Conservation (phyloP, 2,329 filamentous ascomycete genomes). For the Pseudocercospora vitis region DNA sequence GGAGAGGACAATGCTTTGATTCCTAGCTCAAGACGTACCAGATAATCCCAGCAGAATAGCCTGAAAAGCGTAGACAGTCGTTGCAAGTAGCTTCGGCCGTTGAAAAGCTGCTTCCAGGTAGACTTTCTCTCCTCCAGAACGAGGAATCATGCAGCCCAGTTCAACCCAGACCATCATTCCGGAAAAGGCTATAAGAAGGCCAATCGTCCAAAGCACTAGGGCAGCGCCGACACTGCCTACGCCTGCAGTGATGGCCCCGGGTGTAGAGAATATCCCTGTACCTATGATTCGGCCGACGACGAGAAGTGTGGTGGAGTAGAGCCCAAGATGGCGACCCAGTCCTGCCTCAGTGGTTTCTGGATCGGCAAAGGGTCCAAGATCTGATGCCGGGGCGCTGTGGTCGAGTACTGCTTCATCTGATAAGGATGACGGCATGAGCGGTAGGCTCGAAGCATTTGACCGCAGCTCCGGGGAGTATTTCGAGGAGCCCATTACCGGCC, state of each 20-base stretch:
- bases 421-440: background rate
- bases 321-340: constrained; percentile 20
- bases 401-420: background rate
- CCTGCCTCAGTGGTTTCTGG: background rate
- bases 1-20: background rate
- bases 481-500: background rate
- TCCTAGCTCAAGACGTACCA: constrained; percentile 22
- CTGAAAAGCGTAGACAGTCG: constrained; percentile 64
- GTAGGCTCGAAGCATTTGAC: background rate
- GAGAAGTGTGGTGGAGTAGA: constrained; percentile 22
- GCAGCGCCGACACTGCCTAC: constrained; percentile 63
- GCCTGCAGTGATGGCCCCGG: constrained; percentile 11
- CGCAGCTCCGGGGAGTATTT: background rate
- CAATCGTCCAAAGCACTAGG: constrained; percentile 65
- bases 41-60: constrained; percentile 62
- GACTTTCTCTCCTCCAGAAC: constrained; percentile 64
- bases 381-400: background rate
- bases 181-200: constrained; percentile 58
- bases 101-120: constrained; percentile 69
- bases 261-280: constrained; percentile 20
- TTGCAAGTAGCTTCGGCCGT: constrained; percentile 62
- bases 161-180: constrained; percentile 63
- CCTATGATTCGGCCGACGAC: constrained; percentile 23
- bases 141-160: constrained; percentile 63
- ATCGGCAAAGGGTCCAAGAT: background rate